Evolutionary conservation across 208 protist species (phyloP).

Genomic region (Phytomonas serpens): DNA sequence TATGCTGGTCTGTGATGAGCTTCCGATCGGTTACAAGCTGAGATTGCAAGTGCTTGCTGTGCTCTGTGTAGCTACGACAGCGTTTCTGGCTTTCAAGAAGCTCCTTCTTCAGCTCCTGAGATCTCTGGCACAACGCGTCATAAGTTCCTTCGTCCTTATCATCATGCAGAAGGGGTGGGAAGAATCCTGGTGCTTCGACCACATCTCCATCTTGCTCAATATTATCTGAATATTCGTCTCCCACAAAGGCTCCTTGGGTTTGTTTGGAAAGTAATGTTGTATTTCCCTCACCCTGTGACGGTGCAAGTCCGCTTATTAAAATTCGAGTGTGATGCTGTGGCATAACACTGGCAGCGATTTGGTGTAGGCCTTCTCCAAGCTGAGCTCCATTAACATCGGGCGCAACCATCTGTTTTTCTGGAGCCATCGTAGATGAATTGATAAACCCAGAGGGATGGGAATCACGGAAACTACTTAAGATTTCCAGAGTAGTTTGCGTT

Average conservation of each 20-base stretch:
- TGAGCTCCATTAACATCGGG: background rate
- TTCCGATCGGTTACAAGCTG: constrained; percentile 57
- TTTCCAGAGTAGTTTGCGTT: background rate
- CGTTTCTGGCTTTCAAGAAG: constrained; percentile 35
- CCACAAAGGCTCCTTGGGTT: background rate
- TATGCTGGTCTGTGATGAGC: constrained; percentile 55
- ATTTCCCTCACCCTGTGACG: background rate
- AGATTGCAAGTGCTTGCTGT: constrained; percentile 18
- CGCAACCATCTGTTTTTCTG: background rate
- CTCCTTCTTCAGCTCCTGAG: constrained; percentile 32
- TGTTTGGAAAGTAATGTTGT: background rate
- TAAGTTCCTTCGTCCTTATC: constrained; percentile 14
- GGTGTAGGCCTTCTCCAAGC: background rate
- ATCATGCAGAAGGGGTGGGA: constrained; percentile 19
- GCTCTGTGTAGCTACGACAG: constrained; percentile 24
- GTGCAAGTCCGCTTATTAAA: background rate
- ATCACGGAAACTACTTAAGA: background rate
- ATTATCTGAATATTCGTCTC: background rate
- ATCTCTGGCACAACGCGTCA: constrained; percentile 34
- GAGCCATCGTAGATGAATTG: background rate
- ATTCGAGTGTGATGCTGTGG: background rate
- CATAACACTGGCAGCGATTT: background rate
- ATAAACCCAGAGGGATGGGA: background rate
- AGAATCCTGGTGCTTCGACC: constrained; percentile 15
- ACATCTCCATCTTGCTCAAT: constrained; percentile 1